phyloP scores from a whole-genome alignment of 176 grass and related monocot species.

The Oropetium thomaeum region DNA sequence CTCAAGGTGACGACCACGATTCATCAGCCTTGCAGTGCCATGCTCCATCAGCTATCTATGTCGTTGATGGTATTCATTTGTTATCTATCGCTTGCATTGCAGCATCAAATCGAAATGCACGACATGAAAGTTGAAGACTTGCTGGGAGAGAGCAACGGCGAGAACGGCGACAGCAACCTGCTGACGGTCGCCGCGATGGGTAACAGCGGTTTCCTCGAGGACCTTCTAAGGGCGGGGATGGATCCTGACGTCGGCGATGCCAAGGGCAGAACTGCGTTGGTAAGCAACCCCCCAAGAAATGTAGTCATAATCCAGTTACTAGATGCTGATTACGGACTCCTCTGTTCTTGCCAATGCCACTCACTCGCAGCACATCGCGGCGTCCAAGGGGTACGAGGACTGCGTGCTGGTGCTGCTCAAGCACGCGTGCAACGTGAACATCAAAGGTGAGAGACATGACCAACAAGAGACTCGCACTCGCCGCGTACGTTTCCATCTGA shows the following conservation, averaged over 20 bases:
- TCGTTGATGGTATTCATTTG: neutral
- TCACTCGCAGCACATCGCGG: conserved; percentile 74
- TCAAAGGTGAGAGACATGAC: conserved; percentile 45
- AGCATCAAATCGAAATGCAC: conserved; percentile 82
- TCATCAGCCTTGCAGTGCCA: neutral
- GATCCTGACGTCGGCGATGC: conserved; percentile 75
- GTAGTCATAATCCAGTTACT: too few relatives aligned
- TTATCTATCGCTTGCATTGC: conserved; percentile 25
- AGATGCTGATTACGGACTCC: neutral
- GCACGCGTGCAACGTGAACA: conserved; percentile 72
- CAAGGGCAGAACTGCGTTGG: conserved; percentile 86
- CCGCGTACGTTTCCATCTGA: neutral
- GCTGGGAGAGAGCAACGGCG: conserved; percentile 42
- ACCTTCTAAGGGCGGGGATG: conserved; percentile 80
- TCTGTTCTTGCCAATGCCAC: neutral
- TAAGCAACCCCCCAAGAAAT: neutral
- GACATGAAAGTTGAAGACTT: conserved; percentile 69
- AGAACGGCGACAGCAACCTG: conserved; percentile 49
- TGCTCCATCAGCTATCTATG: neutral
- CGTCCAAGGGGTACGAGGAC: conserved; percentile 82
- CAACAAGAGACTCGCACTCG: neutral
- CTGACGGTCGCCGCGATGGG: conserved; percentile 72
- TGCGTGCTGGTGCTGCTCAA: conserved; percentile 75
- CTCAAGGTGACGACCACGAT: conserved; percentile 64
- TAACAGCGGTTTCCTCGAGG: conserved; percentile 78